Percentiles rank a stretch among this genome's conserved stretches.
Conservation (phyloP, 2,329 filamentous ascomycete genomes). For the Teratosphaeria destructans region DNA sequence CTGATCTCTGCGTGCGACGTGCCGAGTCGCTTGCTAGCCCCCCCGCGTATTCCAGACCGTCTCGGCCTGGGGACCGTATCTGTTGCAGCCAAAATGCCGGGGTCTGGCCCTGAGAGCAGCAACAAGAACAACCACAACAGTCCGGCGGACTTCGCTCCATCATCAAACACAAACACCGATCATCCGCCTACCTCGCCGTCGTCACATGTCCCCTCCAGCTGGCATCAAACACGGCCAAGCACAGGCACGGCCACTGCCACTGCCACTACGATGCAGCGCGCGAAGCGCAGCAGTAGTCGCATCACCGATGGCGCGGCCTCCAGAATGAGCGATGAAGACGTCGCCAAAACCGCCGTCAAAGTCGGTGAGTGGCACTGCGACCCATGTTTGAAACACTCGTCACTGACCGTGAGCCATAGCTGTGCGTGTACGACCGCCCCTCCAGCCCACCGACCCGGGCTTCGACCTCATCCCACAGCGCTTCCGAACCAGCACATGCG, state of each 20-base stretch:
- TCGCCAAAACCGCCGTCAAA: slow-evolving; percentile 85
- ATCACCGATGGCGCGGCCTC: slow-evolving; percentile 59
- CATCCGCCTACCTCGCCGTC: neutral
- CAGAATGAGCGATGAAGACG: slow-evolving; percentile 81
- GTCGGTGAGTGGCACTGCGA: slow-evolving; percentile 61
- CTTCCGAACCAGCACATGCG: slow-evolving; percentile 86
- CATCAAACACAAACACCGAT: neutral
- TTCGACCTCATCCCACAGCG: slow-evolving; percentile 92
- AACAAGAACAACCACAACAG: neutral
- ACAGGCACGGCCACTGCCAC: slow-evolving; percentile 1
- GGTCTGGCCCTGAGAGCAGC: neutral
- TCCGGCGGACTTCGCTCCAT: neutral
- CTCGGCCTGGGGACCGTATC: neutral
- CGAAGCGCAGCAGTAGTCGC: slow-evolving; percentile 58
- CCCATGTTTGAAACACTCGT: neutral
- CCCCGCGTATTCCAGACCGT: neutral
- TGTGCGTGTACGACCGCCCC: slow-evolving; percentile 11
- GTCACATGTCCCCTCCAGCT: neutral
- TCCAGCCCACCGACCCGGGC: slow-evolving; percentile 63
- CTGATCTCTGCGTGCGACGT: neutral
- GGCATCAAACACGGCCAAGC: slow-evolving; percentile 3
- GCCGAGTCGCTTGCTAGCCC: neutral
- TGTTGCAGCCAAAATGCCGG: slow-evolving; percentile 1
- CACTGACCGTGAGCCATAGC: slow-evolving; percentile 5
- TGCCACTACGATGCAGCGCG: slow-evolving; percentile 6